These are phyloP conservation scores for Lasiosphaeris hirsuta DNA, from an alignment of 495 filamentous ascomycete genomes.

Conservation along the genomic window DNA sequence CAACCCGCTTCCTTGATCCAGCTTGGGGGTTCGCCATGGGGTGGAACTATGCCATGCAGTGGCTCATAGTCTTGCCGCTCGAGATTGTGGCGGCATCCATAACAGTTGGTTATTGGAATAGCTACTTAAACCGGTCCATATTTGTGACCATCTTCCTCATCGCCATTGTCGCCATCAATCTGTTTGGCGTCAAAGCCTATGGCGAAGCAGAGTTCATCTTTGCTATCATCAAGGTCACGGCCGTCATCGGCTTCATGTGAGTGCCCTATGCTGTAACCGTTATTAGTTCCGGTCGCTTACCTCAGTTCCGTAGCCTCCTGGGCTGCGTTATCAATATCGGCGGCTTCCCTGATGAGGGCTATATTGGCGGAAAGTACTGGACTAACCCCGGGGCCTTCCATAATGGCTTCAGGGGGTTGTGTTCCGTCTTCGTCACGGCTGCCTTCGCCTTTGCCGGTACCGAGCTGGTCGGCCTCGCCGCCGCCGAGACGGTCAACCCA, in stretches of 20 bases:
- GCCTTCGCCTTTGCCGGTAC: slow-evolving; percentile 92
- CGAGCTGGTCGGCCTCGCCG: slow-evolving; percentile 88
- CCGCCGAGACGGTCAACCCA: slow-evolving; percentile 83
- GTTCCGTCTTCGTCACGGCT: slow-evolving; percentile 88
- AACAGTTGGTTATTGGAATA: slow-evolving; percentile 82
- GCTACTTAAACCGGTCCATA: slow-evolving; percentile 61
- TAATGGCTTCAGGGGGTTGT: slow-evolving; percentile 92
- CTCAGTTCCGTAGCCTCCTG: slow-evolving; percentile 52
- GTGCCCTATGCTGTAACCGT: slow-evolving; percentile 25
- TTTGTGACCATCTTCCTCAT: slow-evolving; percentile 84
- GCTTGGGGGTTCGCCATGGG: slow-evolving; percentile 99
- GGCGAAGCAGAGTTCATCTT: slow-evolving; percentile 92
- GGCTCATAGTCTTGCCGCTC: slow-evolving; percentile 82
- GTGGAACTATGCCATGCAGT: slow-evolving; percentile 96
- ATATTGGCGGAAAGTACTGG: slow-evolving; percentile 87
- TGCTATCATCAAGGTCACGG: slow-evolving; percentile 78
- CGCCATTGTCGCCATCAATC: slow-evolving; percentile 72
- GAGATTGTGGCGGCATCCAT: slow-evolving; percentile 90
- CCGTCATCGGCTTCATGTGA: slow-evolving; percentile 85
- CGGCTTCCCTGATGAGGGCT: slow-evolving; percentile 68
- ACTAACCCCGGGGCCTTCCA: slow-evolving; percentile 81
- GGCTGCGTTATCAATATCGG: slow-evolving; percentile 77
- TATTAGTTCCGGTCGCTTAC: slow-evolving; percentile 18
- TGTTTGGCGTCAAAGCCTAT: slow-evolving; percentile 83
- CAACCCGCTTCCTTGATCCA: slow-evolving; percentile 87